phyloP scores from a whole-genome alignment of 2,329 filamentous ascomycete genomes.

The Botrytis pseudocinerea region DNA sequence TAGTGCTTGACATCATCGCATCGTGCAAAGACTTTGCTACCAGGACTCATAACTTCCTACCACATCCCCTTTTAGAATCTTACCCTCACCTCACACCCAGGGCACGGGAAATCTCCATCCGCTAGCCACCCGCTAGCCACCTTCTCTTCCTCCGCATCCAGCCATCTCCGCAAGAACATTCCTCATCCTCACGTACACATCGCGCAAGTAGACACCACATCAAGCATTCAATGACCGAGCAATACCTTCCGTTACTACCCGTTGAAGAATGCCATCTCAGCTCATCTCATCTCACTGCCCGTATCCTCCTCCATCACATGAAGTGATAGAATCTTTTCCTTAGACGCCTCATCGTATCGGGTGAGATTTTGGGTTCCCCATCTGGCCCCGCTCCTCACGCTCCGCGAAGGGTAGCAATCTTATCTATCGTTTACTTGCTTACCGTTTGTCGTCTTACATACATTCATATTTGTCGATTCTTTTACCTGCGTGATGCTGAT shows the following conservation, averaged over 20 bases:
- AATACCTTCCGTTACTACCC: background rate
- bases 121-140: background rate
- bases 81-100: background rate
- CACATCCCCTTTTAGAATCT: background rate
- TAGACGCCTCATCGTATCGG: background rate
- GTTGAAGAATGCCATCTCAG: background rate
- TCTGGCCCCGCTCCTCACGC: background rate
- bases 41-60: background rate
- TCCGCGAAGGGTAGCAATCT: constrained; percentile 3
- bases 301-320: constrained; percentile 5
- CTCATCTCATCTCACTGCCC: background rate
- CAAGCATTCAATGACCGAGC: background rate
- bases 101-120: background rate
- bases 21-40: background rate
- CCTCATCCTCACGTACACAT: background rate
- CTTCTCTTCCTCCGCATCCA: background rate
- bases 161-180: background rate
- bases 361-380: constrained; percentile 9
- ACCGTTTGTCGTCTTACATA: background rate
- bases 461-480: background rate
- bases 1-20: background rate
- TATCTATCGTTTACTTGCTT: background rate
- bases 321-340: background rate
- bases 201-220: background rate
- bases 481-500: background rate